Evolutionary conservation across 495 filamentous ascomycete species (phyloP), one percentile per base, ranked within the genome.

Genomic region (Penicillium canariense): DNA sequence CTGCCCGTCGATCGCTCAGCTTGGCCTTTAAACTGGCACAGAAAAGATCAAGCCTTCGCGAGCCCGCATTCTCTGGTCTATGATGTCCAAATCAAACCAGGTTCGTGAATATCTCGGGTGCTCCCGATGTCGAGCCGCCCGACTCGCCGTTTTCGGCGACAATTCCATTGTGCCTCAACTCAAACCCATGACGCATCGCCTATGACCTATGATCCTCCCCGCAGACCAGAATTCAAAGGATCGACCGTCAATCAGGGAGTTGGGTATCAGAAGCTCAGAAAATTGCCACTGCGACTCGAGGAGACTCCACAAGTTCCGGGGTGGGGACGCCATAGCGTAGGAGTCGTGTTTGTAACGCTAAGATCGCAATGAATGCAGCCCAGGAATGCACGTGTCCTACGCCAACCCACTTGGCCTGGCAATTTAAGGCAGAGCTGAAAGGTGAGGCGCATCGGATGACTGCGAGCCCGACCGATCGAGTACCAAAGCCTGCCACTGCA

Each of bases 341-440:
- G 52, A 53, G 31, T 48, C 28, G 26, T 49, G 14, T 40, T 52
- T 34, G 58, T 40, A 45, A 60, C 53, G 49, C 53, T 49, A 45
- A 45, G 58, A 60, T 56, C 31, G 31, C 58, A 47, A 52, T 15
- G 58, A 60, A 60, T 60, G 58, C 28, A 25, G 57, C 14, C 26
- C 20, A 23, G 48, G 57, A 60, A 59, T 59, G 56, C 56, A 59
- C 51, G 51, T 54, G 56, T 59, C 51, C 56, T 59, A 54, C 56
- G 22, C 23, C 15, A 25, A 36, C 50, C 51, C 51, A 54, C 51
- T 36, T 15, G n/a, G 14, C 22, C 35, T 38, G 50, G 28, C 39
- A 11, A 35, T 30, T 44, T 11, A 6, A 11, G 20, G n/a, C 32
- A 2, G 20, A 10, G 15, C 46, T 52, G 5, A 17, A 52, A 14